Conservation (phyloP, 805 yeast genomes). For the Candida silvicultrix region DNA sequence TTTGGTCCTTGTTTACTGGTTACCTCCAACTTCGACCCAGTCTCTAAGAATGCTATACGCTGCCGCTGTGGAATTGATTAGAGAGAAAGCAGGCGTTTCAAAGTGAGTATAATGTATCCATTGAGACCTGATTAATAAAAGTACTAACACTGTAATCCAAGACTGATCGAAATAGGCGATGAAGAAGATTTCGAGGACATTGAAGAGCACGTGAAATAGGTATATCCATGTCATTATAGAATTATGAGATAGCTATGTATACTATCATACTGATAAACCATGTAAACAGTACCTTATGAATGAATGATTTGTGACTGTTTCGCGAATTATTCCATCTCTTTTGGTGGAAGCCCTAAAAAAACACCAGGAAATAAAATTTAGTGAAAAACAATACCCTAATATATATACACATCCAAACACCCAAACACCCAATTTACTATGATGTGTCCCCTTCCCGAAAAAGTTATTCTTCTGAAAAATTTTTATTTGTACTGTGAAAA, state of each 20-base stretch:
- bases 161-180: conserved; percentile 56
- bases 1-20: conserved; percentile 76
- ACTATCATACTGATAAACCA: too few species aligned
- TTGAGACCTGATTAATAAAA: conserved; percentile 11
- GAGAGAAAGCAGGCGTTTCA: conserved; percentile 44
- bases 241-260: too few species aligned
- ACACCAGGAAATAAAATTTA: too few species aligned
- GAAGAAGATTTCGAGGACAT: conserved; percentile 66
- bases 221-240: too few species aligned
- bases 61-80: conserved; percentile 76
- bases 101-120: conserved; percentile 21
- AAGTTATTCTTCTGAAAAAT: background rate
- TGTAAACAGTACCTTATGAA: too few species aligned
- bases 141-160: conserved; percentile 19
- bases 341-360: too few species aligned
- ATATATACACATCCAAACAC: too few species aligned
- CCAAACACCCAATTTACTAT: background rate
- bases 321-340: background rate
- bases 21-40: conserved; percentile 82
- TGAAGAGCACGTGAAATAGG: conserved; percentile 28
- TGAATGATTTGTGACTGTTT: background rate
- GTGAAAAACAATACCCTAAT: too few species aligned
- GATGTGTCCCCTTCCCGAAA: background rate
- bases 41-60: conserved; percentile 85
- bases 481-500: background rate